Conservation (phyloP, 345 rosid species). For the Rhodomyrtus tomentosa region DNA sequence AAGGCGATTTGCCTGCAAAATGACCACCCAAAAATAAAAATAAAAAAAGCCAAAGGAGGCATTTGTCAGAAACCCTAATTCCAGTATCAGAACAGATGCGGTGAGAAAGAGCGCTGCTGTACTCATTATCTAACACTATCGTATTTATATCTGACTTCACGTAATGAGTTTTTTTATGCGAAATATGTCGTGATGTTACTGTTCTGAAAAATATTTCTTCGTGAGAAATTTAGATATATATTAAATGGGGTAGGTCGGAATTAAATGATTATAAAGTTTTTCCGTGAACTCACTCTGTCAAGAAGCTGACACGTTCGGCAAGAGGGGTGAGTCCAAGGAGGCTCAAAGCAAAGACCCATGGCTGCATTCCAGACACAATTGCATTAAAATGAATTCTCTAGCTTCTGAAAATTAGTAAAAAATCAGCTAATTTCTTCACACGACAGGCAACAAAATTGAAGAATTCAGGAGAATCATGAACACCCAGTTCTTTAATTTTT, state of each 20-base stretch:
- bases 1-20: slow-evolving; percentile 69
- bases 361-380: slow-evolving; percentile 19
- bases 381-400: no score
- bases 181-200: no score
- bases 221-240: no score
- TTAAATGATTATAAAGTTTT: not conserved
- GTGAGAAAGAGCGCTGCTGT: no score
- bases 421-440: not conserved
- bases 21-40: not conserved
- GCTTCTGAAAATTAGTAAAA: not conserved
- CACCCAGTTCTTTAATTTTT: not conserved
- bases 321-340: slow-evolving; percentile 74
- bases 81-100: not conserved
- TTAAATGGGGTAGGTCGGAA: not conserved
- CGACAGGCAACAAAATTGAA: not conserved
- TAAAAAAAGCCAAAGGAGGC: not conserved
- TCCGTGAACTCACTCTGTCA: slow-evolving; percentile 61
- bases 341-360: slow-evolving; percentile 82
- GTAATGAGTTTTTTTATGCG: no score
- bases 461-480: not conserved
- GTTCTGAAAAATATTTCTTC: no score
- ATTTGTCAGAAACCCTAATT: not conserved
- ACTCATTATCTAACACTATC: no score
- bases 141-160: no score
- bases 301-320: slow-evolving; percentile 89